These are phyloP conservation scores for Ceratobasidium sp. DNA, from an alignment of 1,284 basidiomycete species.

Conservation along the genomic window DNA sequence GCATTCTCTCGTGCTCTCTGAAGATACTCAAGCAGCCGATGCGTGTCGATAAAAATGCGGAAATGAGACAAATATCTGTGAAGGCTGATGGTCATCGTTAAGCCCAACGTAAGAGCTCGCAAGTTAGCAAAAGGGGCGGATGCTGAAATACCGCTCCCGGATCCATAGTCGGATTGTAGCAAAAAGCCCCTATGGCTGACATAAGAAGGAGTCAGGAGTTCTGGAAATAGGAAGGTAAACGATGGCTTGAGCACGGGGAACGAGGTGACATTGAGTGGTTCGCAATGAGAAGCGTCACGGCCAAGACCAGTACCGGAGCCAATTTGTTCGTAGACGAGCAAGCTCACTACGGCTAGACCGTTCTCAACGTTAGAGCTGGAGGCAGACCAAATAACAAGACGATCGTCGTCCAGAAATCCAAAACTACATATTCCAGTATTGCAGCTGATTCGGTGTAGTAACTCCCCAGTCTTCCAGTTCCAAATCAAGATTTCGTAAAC, in stretches of 20 bases:
- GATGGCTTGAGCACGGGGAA: neutral
- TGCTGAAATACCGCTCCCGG: neutral
- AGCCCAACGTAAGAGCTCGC: constrained; percentile 1
- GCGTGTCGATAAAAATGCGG: constrained; percentile 1
- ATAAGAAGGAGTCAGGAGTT: neutral
- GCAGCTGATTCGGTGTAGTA: constrained; percentile 13
- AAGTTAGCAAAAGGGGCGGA: neutral
- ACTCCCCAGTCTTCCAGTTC: constrained; percentile 15
- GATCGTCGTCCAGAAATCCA: neutral
- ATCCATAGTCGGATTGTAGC: neutral
- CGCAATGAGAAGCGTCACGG: neutral
- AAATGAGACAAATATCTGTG: neutral
- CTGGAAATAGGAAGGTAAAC: too few species aligned
- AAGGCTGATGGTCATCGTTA: neutral
- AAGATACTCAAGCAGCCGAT: neutral
- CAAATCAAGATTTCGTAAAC: too few species aligned
- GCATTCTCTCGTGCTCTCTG: neutral
- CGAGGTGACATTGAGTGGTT: neutral
- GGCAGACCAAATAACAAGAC: neutral
- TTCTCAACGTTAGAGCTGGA: too few species aligned
- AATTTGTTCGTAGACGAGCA: neutral
- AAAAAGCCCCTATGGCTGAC: too few species aligned
- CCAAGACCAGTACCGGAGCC: too few species aligned
- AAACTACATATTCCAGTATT: neutral
- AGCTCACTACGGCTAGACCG: too few species aligned